Percentiles rank a stretch among this genome's conserved stretches.
Evolutionary conservation across 1,284 basidiomycete species (phyloP).

Genomic region (Earliella scabrosa): DNA sequence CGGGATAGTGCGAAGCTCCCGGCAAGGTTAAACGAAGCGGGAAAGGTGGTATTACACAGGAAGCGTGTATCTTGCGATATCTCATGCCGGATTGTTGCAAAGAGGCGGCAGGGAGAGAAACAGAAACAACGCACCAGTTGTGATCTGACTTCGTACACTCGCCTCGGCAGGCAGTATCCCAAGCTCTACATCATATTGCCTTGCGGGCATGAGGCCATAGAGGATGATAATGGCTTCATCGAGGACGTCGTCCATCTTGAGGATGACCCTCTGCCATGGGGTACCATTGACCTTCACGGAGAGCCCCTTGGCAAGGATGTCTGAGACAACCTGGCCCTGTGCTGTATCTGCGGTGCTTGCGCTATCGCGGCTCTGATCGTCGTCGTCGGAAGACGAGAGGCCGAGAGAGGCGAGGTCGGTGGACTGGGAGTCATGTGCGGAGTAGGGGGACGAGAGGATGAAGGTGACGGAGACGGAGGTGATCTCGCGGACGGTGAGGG

Average conservation of each 20-base stretch:
- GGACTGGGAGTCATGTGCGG: constrained; percentile 35
- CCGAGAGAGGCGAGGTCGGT: constrained; percentile 50
- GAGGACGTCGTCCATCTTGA: constrained; percentile 73
- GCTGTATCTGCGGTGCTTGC: constrained; percentile 28
- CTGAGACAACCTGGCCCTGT: constrained; percentile 55
- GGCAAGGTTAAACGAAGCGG: no score
- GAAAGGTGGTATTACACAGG: no score
- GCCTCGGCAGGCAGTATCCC: constrained; percentile 67
- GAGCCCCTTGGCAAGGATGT: constrained; percentile 71
- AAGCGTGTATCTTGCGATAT: no score
- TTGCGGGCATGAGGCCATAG: constrained; percentile 78
- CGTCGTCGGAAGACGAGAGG: constrained; percentile 43
- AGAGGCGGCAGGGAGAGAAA: constrained; percentile 14
- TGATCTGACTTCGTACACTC: constrained; percentile 58
- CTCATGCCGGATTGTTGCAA: no score
- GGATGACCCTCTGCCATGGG: constrained; percentile 75
- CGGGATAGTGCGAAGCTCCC: no score
- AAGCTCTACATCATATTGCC: constrained; percentile 81
- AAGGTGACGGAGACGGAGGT: constrained; percentile 84
- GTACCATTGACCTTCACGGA: constrained; percentile 78
- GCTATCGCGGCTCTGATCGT: constrained; percentile 44
- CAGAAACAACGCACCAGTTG: constrained; percentile 51
- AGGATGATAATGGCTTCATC: constrained; percentile 84
- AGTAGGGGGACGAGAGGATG: constrained; percentile 62
- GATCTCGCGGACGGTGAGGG: constrained; percentile 73